phyloP scores from a whole-genome alignment of 129 eudicot genomes.

The Cynara cardunculus region DNA sequence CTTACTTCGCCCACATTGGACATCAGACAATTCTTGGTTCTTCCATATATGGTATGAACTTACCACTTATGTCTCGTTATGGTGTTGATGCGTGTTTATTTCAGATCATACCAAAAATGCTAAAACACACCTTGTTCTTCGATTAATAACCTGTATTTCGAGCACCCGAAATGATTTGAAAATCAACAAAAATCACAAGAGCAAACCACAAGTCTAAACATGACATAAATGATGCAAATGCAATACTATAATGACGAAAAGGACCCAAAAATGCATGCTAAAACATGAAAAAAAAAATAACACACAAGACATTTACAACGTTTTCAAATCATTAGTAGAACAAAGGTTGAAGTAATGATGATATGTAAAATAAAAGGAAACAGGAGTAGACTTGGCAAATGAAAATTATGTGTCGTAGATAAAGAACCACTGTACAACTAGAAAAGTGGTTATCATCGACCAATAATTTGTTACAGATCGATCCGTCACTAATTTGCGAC shows the following conservation, averaged over 20 bases:
- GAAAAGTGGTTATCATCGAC: no score
- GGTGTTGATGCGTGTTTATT: neutral
- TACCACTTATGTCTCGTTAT: neutral
- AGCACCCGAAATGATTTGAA: neutral
- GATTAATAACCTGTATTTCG: neutral
- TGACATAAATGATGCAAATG: neutral
- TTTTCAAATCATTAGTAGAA: neutral
- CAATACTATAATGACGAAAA: neutral
- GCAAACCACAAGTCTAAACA: neutral
- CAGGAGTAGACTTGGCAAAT: no score
- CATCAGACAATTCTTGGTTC: neutral
- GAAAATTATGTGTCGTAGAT: no score
- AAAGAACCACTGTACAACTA: no score
- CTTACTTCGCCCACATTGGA: neutral
- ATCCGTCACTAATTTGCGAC: no score
- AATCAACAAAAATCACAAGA: neutral
- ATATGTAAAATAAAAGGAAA: no score
- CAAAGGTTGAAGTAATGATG: no score
- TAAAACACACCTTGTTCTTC: neutral
- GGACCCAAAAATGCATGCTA: neutral
- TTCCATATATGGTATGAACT: neutral
- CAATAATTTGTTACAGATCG: no score
- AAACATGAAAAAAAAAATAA: neutral
- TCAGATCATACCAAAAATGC: neutral
- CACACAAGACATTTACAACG: neutral